Percentiles rank a stretch among this genome's conserved stretches.
These are phyloP conservation scores for Sphaerobolus stellatus DNA, from an alignment of 1,284 basidiomycete species.

Conservation along the genomic window DNA sequence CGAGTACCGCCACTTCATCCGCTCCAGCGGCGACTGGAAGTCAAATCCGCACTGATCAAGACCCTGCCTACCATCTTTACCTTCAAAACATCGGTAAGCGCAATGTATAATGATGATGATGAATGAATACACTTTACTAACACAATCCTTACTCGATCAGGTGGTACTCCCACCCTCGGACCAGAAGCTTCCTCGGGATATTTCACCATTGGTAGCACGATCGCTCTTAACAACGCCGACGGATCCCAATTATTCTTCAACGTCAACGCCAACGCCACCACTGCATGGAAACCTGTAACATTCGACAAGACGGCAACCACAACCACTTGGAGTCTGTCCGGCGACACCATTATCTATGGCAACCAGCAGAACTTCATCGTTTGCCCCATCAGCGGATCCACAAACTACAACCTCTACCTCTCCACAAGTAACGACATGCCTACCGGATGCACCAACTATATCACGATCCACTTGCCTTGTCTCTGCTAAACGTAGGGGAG, in stretches of 20 bases:
- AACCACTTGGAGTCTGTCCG: conserved; percentile 56
- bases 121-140: not conserved
- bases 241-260: conserved; percentile 50
- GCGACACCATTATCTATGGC: conserved; percentile 58
- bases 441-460: conserved; percentile 41
- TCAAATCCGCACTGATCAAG: conserved; percentile 53
- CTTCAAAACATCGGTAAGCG: conserved; percentile 49
- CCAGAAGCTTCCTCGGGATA: conserved; percentile 51
- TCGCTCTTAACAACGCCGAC: conserved; percentile 41
- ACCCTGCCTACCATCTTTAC: conserved; percentile 58
- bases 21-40: conserved; percentile 49
- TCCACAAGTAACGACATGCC: conserved; percentile 54
- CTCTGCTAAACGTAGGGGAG: conserved; percentile 44
- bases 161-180: conserved; percentile 50
- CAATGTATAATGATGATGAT: not conserved
- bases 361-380: conserved; percentile 55
- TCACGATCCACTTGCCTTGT: conserved; percentile 54
- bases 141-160: conserved; percentile 24
- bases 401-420: conserved; percentile 48
- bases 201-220: conserved; percentile 51
- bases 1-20: conserved; percentile 19
- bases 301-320: conserved; percentile 49
- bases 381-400: conserved; percentile 44
- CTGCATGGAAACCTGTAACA: conserved; percentile 51
- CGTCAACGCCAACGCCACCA: conserved; percentile 40